phyloP scores from a whole-genome alignment of 2,329 filamentous ascomycete species.

The Penicillium verrucosum region DNA sequence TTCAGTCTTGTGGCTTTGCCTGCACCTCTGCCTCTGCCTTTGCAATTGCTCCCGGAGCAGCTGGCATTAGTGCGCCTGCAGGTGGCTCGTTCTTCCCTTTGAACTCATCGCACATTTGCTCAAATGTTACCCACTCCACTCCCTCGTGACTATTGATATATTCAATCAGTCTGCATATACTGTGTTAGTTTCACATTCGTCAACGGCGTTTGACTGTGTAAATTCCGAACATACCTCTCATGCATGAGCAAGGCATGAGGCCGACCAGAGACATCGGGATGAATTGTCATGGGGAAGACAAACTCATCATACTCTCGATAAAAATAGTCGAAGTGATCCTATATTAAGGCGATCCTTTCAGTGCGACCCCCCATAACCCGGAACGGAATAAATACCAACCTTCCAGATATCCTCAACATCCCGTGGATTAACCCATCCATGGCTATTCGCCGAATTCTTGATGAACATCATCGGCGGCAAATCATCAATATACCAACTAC shows the following conservation, averaged over 20 bases:
- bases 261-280: conserved; percentile 70
- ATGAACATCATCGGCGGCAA: conserved; percentile 47
- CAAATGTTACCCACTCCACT: conserved; percentile 29
- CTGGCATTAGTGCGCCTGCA: conserved; percentile 21
- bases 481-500: conserved; percentile 46
- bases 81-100: conserved; percentile 24
- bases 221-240: conserved; percentile 51
- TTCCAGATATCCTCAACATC: conserved; percentile 58
- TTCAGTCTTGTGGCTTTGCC: background rate
- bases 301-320: conserved; percentile 75
- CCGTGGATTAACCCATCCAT: conserved; percentile 57
- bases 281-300: conserved; percentile 72
- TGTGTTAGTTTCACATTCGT: background rate
- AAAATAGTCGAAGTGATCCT: conserved; percentile 65
- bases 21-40: background rate
- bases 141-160: conserved; percentile 30
- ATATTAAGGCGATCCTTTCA: background rate
- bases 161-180: conserved; percentile 21
- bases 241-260: conserved; percentile 73
- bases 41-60: background rate
- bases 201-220: background rate
- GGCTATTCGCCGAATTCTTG: conserved; percentile 48
- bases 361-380: accelerated
- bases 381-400: background rate
- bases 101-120: conserved; percentile 26